phyloP scores from a whole-genome alignment of 331 rosid genomes.

The Rosa hybrid region DNA sequence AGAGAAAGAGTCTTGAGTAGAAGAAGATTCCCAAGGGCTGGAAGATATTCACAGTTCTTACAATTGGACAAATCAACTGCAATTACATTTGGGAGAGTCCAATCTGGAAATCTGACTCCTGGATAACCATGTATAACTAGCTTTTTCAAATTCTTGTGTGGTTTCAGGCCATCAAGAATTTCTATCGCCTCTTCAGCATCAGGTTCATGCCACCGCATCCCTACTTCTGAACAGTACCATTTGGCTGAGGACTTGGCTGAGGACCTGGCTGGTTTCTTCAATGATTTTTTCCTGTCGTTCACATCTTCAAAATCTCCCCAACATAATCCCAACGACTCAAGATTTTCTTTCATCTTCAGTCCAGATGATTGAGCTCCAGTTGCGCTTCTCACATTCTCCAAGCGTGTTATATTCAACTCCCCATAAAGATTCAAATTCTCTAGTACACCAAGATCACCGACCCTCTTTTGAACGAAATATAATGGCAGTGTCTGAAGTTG shows the following conservation, averaged over 20 bases:
- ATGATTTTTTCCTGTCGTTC: no score
- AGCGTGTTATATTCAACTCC: neutral
- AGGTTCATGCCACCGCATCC: neutral
- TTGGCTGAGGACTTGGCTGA: no score
- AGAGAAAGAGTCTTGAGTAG: slow-evolving; percentile 13
- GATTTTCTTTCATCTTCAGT: neutral
- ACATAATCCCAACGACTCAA: neutral
- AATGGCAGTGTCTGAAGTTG: slow-evolving; percentile 7
- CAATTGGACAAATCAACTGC: neutral
- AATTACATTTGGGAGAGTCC: neutral
- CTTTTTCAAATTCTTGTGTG: neutral
- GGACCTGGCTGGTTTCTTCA: neutral
- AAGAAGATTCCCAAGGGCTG: neutral
- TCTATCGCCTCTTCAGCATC: neutral
- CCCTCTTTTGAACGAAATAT: neutral
- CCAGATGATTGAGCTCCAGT: no score
- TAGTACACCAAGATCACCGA: rapidly evolving
- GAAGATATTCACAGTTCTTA: neutral
- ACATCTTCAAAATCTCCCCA: neutral
- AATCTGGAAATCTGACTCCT: slow-evolving; percentile 8
- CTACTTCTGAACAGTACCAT: no score
- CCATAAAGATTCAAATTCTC: neutral
- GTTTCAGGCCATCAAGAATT: neutral
- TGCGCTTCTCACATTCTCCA: neutral
- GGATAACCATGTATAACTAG: neutral